These are phyloP conservation scores for Colletotrichum sp. DNA, from an alignment of 2,329 filamentous ascomycete species.

Conservation along the genomic window DNA sequence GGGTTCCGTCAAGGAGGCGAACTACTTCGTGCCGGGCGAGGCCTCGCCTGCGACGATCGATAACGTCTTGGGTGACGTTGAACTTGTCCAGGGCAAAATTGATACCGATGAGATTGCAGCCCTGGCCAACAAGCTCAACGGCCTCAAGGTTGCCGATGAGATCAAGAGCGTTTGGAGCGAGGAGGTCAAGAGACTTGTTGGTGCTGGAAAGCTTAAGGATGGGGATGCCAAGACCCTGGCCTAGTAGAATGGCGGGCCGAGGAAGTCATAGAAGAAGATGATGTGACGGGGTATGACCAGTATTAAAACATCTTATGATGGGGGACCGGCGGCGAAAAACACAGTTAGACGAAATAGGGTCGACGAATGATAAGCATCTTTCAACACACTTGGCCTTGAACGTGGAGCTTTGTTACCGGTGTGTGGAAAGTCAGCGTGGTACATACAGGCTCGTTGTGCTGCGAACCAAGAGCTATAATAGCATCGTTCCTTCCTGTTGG, in stretches of 20 bases:
- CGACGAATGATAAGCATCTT: neutral
- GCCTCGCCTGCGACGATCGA: conserved; percentile 81
- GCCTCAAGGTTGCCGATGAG: conserved; percentile 78
- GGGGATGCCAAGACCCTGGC: conserved; percentile 75
- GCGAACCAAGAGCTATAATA: neutral
- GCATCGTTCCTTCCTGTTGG: neutral
- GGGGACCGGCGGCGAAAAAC: neutral
- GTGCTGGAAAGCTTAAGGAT: conserved; percentile 84
- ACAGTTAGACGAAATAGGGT: neutral
- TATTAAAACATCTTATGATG: neutral
- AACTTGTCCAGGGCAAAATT: conserved; percentile 85
- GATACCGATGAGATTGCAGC: conserved; percentile 89
- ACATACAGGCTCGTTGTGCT: neutral
- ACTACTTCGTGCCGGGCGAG: conserved; percentile 86
- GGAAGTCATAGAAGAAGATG: neutral
- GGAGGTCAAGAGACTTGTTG: conserved; percentile 80
- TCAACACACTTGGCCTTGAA: neutral
- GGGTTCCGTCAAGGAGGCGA: conserved; percentile 92
- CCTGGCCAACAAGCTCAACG: conserved; percentile 80
- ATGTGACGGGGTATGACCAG: neutral
- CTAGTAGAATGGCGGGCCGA: conserved; percentile 27
- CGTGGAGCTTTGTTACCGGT: neutral
- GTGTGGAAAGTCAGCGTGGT: neutral
- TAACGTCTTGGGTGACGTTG: conserved; percentile 81
- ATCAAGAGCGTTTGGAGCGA: conserved; percentile 85